Evolutionary conservation across 2,329 filamentous ascomycete species (phyloP), one percentile per base, ranked within the genome.

Genomic region (Fusarium sp.): DNA sequence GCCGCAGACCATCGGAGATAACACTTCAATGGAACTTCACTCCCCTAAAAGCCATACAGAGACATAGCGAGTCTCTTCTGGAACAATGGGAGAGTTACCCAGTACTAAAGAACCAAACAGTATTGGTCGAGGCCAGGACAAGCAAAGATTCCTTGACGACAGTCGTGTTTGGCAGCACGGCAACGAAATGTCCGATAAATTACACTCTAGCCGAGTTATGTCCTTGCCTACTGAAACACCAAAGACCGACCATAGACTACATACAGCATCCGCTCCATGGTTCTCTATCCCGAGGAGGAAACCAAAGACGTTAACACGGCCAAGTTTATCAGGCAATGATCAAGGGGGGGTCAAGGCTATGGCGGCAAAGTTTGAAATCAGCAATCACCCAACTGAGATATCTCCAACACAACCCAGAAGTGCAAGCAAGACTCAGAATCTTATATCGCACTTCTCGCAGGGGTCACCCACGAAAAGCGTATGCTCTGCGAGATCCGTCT

Each of bases 341-440:
- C 65, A 56, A 60, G 71, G 73, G 20, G 74, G 77, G 5, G 84
- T 86, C 14, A 83, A 77, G 67, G 83, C 83, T 3, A 85, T 87
- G 78, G 81, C 84, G 6, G 84, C 84, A 35, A 79, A 82, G 71
- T 86, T 86, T 71, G 83, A 87, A 63, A 79, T 70, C 9, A 69
- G 71, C 15, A 61, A 68, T 9, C 30, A 35, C 40, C 45, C 56
- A 7, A 57, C 52, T 7, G 57, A 66, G 14, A 11, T 46, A 24
- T 56, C 61, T 5, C 51, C 58, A 8, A 19, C 39, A 19, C 40
- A 33, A 4, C n/a, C 40, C 22, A 56, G 46, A 20, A 63, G 48
- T 32, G 45, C 62, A 20, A 65, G 54, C 58, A 71, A 65, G 45
- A 59, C 71, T 5, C 73, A 70, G 32, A 66, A 59, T 40, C 56